phyloP scores from a whole-genome alignment of 1,284 basidiomycete species.

The Puccinia coronata region DNA sequence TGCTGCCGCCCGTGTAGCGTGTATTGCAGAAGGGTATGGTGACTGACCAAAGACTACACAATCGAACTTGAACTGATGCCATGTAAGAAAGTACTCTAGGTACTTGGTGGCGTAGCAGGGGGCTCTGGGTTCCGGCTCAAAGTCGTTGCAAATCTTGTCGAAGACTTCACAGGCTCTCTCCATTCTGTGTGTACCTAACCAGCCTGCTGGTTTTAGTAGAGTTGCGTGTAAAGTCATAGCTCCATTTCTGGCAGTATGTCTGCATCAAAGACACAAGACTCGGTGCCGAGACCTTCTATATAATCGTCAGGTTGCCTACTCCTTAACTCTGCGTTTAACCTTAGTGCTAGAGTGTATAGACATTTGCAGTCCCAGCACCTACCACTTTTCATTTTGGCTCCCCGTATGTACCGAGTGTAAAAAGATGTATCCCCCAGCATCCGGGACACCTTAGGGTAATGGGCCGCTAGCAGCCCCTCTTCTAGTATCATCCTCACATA shows the following conservation, averaged over 20 bases:
- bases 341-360: not conserved
- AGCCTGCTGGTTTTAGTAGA: not conserved
- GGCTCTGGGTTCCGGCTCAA: not conserved
- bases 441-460: not conserved
- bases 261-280: not conserved
- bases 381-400: not conserved
- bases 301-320: too few species aligned
- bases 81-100: not conserved
- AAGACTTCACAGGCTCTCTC: not conserved
- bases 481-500: not conserved
- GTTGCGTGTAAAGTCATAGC: not conserved
- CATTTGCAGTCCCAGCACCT: constrained; percentile 2
- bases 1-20: not conserved
- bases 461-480: not conserved
- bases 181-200: not conserved
- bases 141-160: not conserved
- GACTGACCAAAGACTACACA: not conserved
- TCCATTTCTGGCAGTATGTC: not conserved
- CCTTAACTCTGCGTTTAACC: not conserved
- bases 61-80: constrained; percentile 6
- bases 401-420: not conserved
- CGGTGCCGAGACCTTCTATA: not conserved
- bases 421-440: not conserved
- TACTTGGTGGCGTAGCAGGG: not conserved
- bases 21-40: not conserved